Evolutionary conservation across 2,329 filamentous ascomycete genomes (phyloP).

Genomic region (Aspergillus glaucus): DNA sequence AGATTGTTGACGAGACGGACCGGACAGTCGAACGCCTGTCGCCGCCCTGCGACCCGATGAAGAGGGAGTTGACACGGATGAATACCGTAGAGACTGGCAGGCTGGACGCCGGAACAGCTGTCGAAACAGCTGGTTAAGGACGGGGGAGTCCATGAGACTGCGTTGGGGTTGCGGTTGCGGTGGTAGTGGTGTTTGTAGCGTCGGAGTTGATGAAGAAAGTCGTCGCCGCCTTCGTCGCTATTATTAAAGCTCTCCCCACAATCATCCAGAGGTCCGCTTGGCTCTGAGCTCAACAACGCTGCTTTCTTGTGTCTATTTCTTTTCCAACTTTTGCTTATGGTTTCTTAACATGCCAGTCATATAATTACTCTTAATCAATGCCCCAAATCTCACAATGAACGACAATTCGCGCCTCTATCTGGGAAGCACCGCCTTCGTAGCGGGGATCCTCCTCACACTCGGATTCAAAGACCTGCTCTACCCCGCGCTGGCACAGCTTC

Average conservation of each 20-base stretch:
- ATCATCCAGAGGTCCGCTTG: background rate
- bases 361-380: background rate
- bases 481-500: slow-evolving; percentile 63
- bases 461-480: slow-evolving; percentile 75
- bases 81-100: slow-evolving; percentile 50
- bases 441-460: slow-evolving; percentile 68
- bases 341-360: too few species aligned
- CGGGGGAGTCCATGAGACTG: slow-evolving; percentile 68
- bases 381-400: slow-evolving; percentile 18
- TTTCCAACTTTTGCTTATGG: too few species aligned
- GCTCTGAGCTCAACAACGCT: background rate
- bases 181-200: background rate
- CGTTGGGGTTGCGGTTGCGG: slow-evolving; percentile 5
- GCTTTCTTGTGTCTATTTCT: background rate
- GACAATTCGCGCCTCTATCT: slow-evolving; percentile 48
- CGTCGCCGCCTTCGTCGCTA: background rate
- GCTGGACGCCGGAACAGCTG: slow-evolving; percentile 74
- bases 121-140: slow-evolving; percentile 71
- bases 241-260: background rate
- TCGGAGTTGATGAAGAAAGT: slow-evolving; percentile 8
- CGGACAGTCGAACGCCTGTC: slow-evolving; percentile 14
- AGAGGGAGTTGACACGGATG: slow-evolving; percentile 10
- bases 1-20: slow-evolving; percentile 24
- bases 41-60: slow-evolving; percentile 13
- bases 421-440: slow-evolving; percentile 66